Percentiles rank a stretch among this genome's conserved stretches.
phyloP scores from a whole-genome alignment of 257 asterid species.

The Parsonsia alboflavescens region DNA sequence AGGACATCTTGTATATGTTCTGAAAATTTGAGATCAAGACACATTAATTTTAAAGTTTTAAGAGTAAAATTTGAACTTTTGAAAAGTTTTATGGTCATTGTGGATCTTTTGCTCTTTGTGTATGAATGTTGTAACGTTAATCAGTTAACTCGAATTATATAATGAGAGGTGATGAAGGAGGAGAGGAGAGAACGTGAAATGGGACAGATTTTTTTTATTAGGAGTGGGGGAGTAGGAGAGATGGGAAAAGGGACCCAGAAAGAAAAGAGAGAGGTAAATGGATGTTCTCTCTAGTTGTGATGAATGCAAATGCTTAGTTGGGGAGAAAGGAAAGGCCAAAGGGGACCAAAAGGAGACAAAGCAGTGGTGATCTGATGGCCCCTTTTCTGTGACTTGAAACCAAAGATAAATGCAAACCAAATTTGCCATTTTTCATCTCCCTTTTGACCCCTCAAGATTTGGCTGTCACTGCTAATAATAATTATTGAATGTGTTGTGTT shows the following conservation, averaged over 20 bases:
- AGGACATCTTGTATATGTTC: too few species aligned
- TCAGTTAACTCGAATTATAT: too few species aligned
- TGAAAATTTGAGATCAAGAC: too few species aligned
- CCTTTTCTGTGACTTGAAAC: slow-evolving; percentile 38
- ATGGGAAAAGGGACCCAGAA: slow-evolving; percentile 23
- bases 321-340: background rate
- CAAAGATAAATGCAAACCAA: slow-evolving; percentile 21
- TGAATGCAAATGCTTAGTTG: slow-evolving; percentile 27
- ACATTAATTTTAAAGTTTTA: too few species aligned
- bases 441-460: slow-evolving; percentile 12
- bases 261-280: slow-evolving; percentile 24
- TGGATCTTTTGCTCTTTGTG: too few species aligned
- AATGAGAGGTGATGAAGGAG: too few species aligned
- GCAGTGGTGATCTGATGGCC: slow-evolving; percentile 23
- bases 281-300: slow-evolving; percentile 13
- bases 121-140: too few species aligned
- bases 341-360: slow-evolving; percentile 19
- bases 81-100: too few species aligned
- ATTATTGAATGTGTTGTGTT: slow-evolving; percentile 2
- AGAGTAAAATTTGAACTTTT: too few species aligned
- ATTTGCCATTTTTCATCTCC: background rate
- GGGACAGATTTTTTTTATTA: too few species aligned
- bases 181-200: too few species aligned
- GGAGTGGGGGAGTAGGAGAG: background rate
- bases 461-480: slow-evolving; percentile 1